A percentile compares a stretch with the other conserved stretches of the same genome.
Evolutionary conservation across 2,329 filamentous ascomycete genomes (phyloP).

Genomic region (Fusarium humuli): DNA sequence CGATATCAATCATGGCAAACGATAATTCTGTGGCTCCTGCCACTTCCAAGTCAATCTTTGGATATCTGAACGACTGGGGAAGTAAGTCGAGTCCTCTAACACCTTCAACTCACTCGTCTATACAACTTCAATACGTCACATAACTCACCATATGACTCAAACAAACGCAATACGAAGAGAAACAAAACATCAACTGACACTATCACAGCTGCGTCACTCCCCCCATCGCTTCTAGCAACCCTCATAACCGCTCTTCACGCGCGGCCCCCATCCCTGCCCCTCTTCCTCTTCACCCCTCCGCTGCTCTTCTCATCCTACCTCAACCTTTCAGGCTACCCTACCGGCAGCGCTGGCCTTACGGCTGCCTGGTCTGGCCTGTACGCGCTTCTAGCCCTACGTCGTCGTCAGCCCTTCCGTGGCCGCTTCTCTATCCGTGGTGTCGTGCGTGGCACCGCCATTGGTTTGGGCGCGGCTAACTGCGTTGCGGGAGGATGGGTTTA

Average conservation of each 20-base stretch:
- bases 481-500: constrained; percentile 65
- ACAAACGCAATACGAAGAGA: background rate
- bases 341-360: constrained; percentile 66
- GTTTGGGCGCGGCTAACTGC: constrained; percentile 61
- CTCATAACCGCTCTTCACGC: constrained; percentile 67
- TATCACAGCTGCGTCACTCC: constrained; percentile 62
- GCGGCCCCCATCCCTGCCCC: constrained; percentile 64
- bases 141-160: constrained; percentile 1
- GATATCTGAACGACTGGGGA: constrained; percentile 60
- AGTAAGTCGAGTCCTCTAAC: constrained; percentile 54
- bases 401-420: constrained; percentile 54
- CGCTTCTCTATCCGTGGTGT: constrained; percentile 62
- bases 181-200: constrained; percentile 10
- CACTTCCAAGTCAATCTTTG: constrained; percentile 49
- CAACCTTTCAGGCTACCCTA: constrained; percentile 69
- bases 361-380: constrained; percentile 70
- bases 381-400: constrained; percentile 64
- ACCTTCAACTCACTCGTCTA: background rate
- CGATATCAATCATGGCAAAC: constrained; percentile 47
- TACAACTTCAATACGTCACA: constrained; percentile 11
- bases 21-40: constrained; percentile 28
- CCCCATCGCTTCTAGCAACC: constrained; percentile 66
- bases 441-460: constrained; percentile 64
- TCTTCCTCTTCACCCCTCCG: constrained; percentile 64
- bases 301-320: constrained; percentile 69